These are phyloP conservation scores for Steccherinum ochraceum DNA, from an alignment of 768 basidiomycete species.

Conservation along the genomic window DNA sequence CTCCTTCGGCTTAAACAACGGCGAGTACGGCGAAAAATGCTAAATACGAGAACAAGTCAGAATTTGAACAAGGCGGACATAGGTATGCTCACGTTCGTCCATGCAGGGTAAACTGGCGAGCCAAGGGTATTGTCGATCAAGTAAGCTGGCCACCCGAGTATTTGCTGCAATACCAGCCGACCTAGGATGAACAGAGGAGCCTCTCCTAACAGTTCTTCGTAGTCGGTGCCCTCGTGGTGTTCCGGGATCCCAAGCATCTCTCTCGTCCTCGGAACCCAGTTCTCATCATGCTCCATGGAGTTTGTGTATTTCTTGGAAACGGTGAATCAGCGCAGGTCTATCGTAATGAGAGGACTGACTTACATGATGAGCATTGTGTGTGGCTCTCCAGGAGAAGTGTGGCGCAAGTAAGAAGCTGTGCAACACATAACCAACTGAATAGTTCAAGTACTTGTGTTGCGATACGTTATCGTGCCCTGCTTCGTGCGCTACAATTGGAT, in stretches of 20 bases:
- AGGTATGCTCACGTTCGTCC: conserved; percentile 32
- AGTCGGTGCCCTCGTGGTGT: conserved; percentile 35
- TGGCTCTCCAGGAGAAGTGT: conserved; percentile 24
- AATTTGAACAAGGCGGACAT: neutral
- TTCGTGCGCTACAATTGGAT: conserved; percentile 9
- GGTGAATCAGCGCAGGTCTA: neutral
- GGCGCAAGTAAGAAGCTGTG: conserved; percentile 23
- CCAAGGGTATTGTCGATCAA: conserved; percentile 31
- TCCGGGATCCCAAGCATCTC: conserved; percentile 39
- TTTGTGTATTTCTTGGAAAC: conserved; percentile 13
- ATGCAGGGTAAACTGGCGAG: conserved; percentile 33
- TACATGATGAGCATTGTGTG: conserved; percentile 25
- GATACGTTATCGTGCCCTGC: conserved; percentile 25
- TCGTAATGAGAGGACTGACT: neutral
- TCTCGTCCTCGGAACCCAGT: conserved; percentile 32
- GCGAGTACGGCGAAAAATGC: conserved; percentile 40
- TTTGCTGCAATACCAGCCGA: conserved; percentile 49
- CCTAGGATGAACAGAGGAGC: conserved; percentile 44
- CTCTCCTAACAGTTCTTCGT: conserved; percentile 49
- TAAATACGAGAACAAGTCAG: neutral
- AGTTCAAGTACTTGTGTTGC: conserved; percentile 17
- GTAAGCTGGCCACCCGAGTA: conserved; percentile 48
- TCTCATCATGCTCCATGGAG: conserved; percentile 19
- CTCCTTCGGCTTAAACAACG: conserved; percentile 46
- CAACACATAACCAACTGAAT: conserved; percentile 20